Evolutionary conservation across 2,329 filamentous ascomycete genomes (phyloP).

Genomic region (Diaporthe nobilis): DNA sequence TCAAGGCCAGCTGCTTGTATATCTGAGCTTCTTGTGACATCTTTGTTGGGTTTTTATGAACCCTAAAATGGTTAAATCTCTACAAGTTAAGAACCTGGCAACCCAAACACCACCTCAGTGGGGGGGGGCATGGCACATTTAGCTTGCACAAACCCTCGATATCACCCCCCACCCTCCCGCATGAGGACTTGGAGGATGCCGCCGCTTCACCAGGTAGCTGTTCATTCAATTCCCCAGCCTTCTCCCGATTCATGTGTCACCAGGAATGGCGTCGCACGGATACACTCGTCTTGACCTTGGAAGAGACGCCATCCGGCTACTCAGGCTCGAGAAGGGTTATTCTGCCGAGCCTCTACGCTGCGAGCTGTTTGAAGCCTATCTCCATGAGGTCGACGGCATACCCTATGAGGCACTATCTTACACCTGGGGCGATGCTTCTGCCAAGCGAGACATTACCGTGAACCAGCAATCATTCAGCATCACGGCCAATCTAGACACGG

Average conservation of each 20-base stretch:
- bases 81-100: neutral
- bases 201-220: neutral
- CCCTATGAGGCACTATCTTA: constrained; percentile 32
- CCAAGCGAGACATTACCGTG: neutral
- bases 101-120: neutral
- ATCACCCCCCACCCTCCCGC: neutral
- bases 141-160: neutral
- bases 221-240: too few relatives aligned
- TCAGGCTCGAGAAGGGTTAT: constrained; percentile 2
- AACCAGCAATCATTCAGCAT: constrained; percentile 4
- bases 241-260: too few relatives aligned
- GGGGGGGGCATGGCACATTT: neutral
- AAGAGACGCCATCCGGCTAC: constrained; percentile 21
- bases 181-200: neutral
- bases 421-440: constrained; percentile 18
- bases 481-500: constrained; percentile 21
- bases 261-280: neutral
- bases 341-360: constrained; percentile 2
- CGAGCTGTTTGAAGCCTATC: constrained; percentile 22
- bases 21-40: too few relatives aligned
- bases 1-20: too few relatives aligned
- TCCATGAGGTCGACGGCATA: constrained; percentile 11
- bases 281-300: constrained; percentile 11
- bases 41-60: too few relatives aligned
- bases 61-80: neutral